Evolutionary conservation across 306 rosid genomes (phyloP), one percentile per base, ranked within the genome.

Genomic region (Cicer pinnatifidum): DNA sequence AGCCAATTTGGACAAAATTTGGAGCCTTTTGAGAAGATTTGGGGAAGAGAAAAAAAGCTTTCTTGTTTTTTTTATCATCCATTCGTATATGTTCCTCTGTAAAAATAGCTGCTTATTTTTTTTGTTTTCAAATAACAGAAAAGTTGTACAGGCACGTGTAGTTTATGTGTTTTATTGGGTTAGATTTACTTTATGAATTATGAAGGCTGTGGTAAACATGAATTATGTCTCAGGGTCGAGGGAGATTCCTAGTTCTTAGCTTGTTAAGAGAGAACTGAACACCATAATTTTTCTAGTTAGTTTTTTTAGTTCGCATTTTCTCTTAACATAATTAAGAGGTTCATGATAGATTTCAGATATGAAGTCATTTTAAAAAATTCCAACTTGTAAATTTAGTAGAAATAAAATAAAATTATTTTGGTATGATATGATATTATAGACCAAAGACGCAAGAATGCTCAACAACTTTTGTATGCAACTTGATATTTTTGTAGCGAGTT

Each of bases 141-240:
- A 84, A 81, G 74, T 81, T 91, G 97, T 94, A 91, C 91, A 89
- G 91, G 83, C 88, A 89, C 77, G 40, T 86, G 91, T 89, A 86
- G 83, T 82, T 83, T 88, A 80, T 87, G 92, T 11, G 9, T 16
- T 53, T 19, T 8, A 28, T 59, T 59, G 5, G 9, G 46, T n/a
- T 71, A 72, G 73, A 48, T 78, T 37, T 46, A 13, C 69, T 12
- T 79, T 59, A 16, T 56, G 37, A 71, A 65, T 72, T 59, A 16
- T 56, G 20, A 71, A 65, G 20, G 48, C 46, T 47, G 5, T 3
- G 35, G 35, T 28, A 28, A 28, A 28, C 35, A 28, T 28, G 35
- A 79, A 63, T 61, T 11, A 39, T 43, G 47, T 1, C 40, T 12
- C 6, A 35, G 9, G 6, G 54, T 37, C 7, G 9, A 52, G 50